phyloP scores from a whole-genome alignment of 202 grass and related monocot species.

The Setaria italica region DNA sequence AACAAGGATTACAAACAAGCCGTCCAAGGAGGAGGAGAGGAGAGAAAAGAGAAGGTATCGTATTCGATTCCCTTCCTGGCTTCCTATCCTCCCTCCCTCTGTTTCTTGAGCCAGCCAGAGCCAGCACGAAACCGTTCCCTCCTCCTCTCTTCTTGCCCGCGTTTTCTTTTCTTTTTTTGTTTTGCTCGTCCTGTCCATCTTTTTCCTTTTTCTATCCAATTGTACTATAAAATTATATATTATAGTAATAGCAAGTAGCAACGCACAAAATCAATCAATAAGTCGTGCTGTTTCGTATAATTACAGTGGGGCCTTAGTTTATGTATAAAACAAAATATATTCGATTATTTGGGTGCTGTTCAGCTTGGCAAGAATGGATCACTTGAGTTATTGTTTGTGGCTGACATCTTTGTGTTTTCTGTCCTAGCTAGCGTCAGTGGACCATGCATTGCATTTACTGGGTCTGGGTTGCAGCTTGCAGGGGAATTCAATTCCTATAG shows the following conservation, averaged over 20 bases:
- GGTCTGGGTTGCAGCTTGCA: too few relatives aligned
- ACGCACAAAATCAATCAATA: not conserved
- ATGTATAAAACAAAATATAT: not conserved
- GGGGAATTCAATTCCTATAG: too few relatives aligned
- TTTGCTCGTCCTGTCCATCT: not conserved
- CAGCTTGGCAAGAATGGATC: not conserved
- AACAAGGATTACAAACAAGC: too few relatives aligned
- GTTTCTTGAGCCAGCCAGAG: not conserved
- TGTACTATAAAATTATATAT: not conserved
- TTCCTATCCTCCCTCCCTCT: not conserved
- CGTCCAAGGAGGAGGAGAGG: not conserved
- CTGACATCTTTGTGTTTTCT: not conserved
- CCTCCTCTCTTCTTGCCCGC: not conserved
- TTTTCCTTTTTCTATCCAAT: not conserved
- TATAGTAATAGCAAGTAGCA: not conserved
- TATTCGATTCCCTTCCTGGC: constrained; percentile 19
- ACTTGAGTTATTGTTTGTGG: not conserved
- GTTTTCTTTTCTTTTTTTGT: not conserved
- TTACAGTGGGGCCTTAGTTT: not conserved
- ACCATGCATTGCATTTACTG: not conserved
- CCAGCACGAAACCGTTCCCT: constrained; percentile 24
- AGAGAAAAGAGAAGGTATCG: not conserved
- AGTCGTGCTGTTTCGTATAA: not conserved
- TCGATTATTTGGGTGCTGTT: not conserved
- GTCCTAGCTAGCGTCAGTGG: not conserved